phyloP scores from a whole-genome alignment of 257 asterid species.

The Plantago elongata region DNA sequence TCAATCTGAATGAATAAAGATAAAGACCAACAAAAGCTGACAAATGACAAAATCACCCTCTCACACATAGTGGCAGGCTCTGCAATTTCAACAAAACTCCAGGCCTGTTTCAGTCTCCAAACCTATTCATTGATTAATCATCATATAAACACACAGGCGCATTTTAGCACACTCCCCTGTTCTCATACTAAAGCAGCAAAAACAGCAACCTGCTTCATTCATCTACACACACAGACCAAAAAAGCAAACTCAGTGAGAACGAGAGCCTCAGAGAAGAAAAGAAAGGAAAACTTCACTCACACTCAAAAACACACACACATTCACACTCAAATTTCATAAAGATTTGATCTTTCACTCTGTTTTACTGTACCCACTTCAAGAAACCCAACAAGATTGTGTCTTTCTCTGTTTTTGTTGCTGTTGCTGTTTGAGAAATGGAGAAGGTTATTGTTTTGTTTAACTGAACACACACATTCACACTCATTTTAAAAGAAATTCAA shows the following conservation, averaged over 20 bases:
- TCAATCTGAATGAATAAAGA: neutral
- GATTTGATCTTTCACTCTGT: constrained; percentile 35
- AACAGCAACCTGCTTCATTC: constrained; percentile 24
- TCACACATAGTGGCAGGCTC: constrained; percentile 36
- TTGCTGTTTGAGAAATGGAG: constrained; percentile 36
- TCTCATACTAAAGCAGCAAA: constrained; percentile 16
- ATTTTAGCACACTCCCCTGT: constrained; percentile 32
- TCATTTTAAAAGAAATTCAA: constrained; percentile 19
- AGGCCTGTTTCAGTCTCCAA: constrained; percentile 28
- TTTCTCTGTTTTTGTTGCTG: neutral
- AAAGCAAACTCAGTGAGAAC: neutral
- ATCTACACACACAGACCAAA: constrained; percentile 19
- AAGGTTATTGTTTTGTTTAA: constrained; percentile 41
- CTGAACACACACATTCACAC: constrained; percentile 23
- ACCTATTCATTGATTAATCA: constrained; percentile 37
- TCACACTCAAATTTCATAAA: constrained; percentile 25
- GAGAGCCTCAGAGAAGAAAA: constrained; percentile 12
- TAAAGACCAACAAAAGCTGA: constrained; percentile 25
- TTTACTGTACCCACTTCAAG: neutral
- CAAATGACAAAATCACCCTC: constrained; percentile 8
- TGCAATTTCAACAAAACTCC: constrained; percentile 29
- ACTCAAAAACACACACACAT: constrained; percentile 8
- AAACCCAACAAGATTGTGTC: constrained; percentile 4
- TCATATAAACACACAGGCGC: constrained; percentile 21
- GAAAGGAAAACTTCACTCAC: neutral